Evolutionary conservation across 495 filamentous ascomycete species (phyloP), one percentile per base, ranked within the genome.

Genomic region (Glarea lozoyensis): DNA sequence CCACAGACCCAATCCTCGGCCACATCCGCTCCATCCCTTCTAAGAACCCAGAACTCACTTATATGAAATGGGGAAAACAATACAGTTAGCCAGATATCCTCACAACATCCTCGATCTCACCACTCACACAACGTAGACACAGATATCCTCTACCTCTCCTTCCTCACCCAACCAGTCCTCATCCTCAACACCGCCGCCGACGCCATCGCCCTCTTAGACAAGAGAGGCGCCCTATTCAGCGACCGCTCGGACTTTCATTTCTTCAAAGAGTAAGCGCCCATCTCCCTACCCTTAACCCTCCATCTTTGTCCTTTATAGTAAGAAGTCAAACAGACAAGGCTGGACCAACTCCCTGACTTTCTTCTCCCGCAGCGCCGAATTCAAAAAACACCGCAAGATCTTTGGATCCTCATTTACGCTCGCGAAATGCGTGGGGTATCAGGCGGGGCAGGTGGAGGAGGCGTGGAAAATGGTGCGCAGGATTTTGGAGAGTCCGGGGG

Each of bases 31-130:
- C 16, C n/a, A 24, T 39, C 17, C 21, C 36, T 11, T 4, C 12
- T 10, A 10, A 43, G 18, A 39, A 29, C 11, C 37, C 36, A 18
- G 35, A 46, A 23, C n/a, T 38, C 11, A 43, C 43, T 3, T 46
- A 38, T 43, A 24, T 32, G 38, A 46, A 25, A n/a, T 42, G 37
- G 9, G 23, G 20, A 21, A 45, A 27, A 27, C 22, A 31, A 37
- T 46, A 39, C 37, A 46, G 37, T 32, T 46, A 10, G 37, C 12
- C 16, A 4, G 15, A 6, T 2, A 37, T 37, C 19, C 19, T 4
- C 12, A 37, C 6, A 16, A 20, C 25, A n/a, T 29, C 2, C 2
- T 13, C 12, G 15, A 37, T 37, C 4, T 37, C 2, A 7, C 19
- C 2, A 17, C 4, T 17, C 35, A n/a, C n/a, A n/a, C n/a, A n/a